phyloP scores from a whole-genome alignment of 1,284 basidiomycete genomes.

The Moniliella sp. region DNA sequence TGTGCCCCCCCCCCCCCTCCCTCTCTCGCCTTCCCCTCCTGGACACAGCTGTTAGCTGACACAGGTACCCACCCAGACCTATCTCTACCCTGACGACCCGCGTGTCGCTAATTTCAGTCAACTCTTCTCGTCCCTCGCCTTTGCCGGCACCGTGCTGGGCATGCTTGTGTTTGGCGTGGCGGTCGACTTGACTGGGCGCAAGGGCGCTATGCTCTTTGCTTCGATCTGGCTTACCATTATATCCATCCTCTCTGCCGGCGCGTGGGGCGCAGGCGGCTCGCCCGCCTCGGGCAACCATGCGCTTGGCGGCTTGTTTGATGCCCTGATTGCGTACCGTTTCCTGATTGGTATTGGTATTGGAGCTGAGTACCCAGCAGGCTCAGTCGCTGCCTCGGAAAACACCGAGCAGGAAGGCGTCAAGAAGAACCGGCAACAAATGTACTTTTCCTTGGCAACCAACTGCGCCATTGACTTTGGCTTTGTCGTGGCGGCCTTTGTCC shows the following conservation, averaged over 20 bases:
- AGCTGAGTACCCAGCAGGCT: conserved; percentile 82
- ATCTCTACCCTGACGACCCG: conserved; percentile 1
- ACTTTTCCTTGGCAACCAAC: conserved; percentile 70
- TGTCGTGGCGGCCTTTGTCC: conserved; percentile 59
- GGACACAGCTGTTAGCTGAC: no score
- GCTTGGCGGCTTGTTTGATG: conserved; percentile 51
- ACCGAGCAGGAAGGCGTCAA: conserved; percentile 51
- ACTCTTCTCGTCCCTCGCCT: conserved; percentile 20
- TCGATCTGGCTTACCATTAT: conserved; percentile 15
- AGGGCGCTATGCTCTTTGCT: conserved; percentile 55
- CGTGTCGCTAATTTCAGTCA: conserved; percentile 7
- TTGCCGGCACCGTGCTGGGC: conserved; percentile 47
- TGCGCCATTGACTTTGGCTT: conserved; percentile 60
- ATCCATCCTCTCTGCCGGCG: conserved; percentile 50
- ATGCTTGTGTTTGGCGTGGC: conserved; percentile 42
- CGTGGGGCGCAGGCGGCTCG: conserved; percentile 49
- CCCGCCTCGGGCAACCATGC: no score
- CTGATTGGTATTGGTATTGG: conserved; percentile 40
- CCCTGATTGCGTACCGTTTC: conserved; percentile 46
- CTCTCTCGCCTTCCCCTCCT: no score
- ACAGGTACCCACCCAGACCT: no score
- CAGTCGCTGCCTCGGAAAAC: conserved; percentile 72
- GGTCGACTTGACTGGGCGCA: conserved; percentile 37
- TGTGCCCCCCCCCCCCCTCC: no score
- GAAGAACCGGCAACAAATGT: conserved; percentile 59